Evolutionary conservation across 2,329 filamentous ascomycete species (phyloP).

Genomic region (Claviceps sp.): DNA sequence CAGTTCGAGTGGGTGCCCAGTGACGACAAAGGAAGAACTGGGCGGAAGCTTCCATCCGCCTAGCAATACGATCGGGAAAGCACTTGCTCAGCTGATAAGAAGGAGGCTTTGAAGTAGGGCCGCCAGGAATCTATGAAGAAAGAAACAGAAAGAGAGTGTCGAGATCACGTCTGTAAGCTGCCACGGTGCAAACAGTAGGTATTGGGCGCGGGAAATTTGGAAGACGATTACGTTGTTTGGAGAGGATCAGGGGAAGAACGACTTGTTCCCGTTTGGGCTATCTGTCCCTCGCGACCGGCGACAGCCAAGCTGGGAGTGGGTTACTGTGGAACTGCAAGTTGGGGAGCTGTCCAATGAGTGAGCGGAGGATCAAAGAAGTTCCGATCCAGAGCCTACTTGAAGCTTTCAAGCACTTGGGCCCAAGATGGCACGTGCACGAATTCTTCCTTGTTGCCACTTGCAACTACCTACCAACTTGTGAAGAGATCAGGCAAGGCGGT

Average conservation of each 20-base stretch:
- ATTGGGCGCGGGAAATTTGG: constrained; percentile 9
- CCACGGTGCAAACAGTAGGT: constrained; percentile 14
- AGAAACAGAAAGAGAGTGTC: constrained; percentile 8
- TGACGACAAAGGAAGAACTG: constrained; percentile 12
- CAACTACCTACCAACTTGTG: background rate
- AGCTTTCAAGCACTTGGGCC: background rate
- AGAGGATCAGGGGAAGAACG: constrained; percentile 9
- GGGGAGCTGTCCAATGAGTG: constrained; percentile 9
- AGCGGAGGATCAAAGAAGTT: constrained; percentile 9
- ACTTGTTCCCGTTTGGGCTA: constrained; percentile 18
- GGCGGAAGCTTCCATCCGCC: constrained; percentile 26
- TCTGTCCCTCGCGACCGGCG: constrained; percentile 15
- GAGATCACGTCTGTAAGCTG: constrained; percentile 12
- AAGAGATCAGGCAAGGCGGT: no score
- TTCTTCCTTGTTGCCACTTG: background rate
- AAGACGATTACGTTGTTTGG: constrained; percentile 8
- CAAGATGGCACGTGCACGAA: background rate
- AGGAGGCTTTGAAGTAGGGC: constrained; percentile 7
- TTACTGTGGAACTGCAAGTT: constrained; percentile 4
- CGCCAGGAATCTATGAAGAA: constrained; percentile 10
- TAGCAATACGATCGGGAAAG: constrained; percentile 14
- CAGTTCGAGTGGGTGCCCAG: constrained; percentile 8
- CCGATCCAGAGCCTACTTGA: constrained; percentile 7
- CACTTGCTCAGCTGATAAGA: constrained; percentile 3
- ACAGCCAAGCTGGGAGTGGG: constrained; percentile 1